Conservation (phyloP, 1,284 basidiomycete species). For the Cryptococcus depauperatus region DNA sequence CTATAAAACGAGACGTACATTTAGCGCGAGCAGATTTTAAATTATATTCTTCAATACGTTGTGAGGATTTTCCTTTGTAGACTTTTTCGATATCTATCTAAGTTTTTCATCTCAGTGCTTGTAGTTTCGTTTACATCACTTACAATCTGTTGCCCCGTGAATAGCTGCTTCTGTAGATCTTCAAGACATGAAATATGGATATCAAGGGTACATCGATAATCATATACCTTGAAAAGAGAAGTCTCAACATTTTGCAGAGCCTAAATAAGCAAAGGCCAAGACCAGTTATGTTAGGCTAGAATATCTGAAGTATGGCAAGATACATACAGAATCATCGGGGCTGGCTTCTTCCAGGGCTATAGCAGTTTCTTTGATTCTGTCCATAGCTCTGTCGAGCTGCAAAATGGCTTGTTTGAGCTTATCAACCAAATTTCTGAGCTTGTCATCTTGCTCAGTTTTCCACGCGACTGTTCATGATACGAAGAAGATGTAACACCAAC, state of each 20-base stretch:
- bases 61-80: conserved; percentile 11
- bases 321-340: conserved; percentile 24
- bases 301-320: background rate
- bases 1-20: conserved; percentile 14
- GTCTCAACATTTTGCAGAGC: conserved; percentile 15
- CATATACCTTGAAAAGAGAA: conserved; percentile 11
- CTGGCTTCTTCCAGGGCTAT: conserved; percentile 21
- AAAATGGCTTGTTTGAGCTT: conserved; percentile 12
- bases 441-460: conserved; percentile 2
- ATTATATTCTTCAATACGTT: conserved; percentile 17
- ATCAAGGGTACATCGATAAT: conserved; percentile 13
- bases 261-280: conserved; percentile 8
- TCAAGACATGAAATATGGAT: conserved; percentile 47
- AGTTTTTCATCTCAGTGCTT: background rate
- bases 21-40: conserved; percentile 19
- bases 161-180: conserved; percentile 53
- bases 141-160: no score
- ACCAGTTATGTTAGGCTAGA: background rate
- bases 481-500: conserved; percentile 2
- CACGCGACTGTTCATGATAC: background rate
- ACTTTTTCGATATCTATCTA: conserved; percentile 14
- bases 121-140: no score
- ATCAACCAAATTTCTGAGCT: conserved; percentile 9
- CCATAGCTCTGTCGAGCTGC: conserved; percentile 18
- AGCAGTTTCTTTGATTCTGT: conserved; percentile 18